A percentile compares a stretch with the other conserved stretches of the same genome.
Evolutionary conservation across 371 early-diverging fungal species (phyloP).

Genomic region (Chytridium lagenaria): DNA sequence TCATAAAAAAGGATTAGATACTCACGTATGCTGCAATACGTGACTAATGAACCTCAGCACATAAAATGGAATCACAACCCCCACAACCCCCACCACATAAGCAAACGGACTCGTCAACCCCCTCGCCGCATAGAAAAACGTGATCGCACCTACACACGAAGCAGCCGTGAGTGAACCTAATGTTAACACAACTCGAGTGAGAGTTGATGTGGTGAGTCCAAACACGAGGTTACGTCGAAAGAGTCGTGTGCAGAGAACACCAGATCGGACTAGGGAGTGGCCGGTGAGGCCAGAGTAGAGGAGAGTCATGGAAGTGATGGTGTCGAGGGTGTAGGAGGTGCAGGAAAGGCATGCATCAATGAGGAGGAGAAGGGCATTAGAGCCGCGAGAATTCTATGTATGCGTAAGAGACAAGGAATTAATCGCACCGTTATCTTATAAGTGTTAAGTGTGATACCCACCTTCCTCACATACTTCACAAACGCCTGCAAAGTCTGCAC

Average conservation of each 20-base stretch:
- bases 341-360: constrained; percentile 36
- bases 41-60: constrained; percentile 71
- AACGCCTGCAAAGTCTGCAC: constrained; percentile 63
- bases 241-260: constrained; percentile 68
- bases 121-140: constrained; percentile 71
- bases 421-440: not conserved
- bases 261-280: constrained; percentile 65
- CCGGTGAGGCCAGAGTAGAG: constrained; percentile 77
- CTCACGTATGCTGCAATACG: constrained; percentile 80
- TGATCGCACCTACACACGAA: constrained; percentile 63
- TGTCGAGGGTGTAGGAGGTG: constrained; percentile 51
- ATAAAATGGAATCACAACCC: constrained; percentile 69
- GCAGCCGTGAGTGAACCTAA: constrained; percentile 50
- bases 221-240: constrained; percentile 75
- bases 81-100: constrained; percentile 69
- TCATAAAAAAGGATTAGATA: constrained; percentile 16
- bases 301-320: constrained; percentile 73
- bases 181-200: constrained; percentile 40
- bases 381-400: constrained; percentile 18
- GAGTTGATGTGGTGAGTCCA: constrained; percentile 58
- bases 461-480: constrained; percentile 49
- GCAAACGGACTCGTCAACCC: constrained; percentile 71
- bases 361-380: constrained; percentile 25
- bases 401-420: not conserved
- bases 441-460: constrained; percentile 1